These are phyloP conservation scores for Rhypophila decipiens DNA, from an alignment of 495 filamentous ascomycete species.

Conservation along the genomic window DNA sequence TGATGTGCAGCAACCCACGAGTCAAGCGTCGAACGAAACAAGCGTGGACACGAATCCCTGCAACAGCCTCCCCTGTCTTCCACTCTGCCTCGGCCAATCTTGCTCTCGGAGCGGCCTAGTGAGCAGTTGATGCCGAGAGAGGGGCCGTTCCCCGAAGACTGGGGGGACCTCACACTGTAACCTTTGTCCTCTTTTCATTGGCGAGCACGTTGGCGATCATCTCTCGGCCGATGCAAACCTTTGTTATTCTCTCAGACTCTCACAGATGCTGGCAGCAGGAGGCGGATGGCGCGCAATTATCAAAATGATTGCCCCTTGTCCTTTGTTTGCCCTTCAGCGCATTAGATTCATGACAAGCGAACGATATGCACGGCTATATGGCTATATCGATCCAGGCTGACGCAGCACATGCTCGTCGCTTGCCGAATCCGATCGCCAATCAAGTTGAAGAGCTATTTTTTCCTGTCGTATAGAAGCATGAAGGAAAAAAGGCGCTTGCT, in stretches of 20 bases:
- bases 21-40: constrained; percentile 25
- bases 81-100: constrained; percentile 23
- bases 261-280: background rate
- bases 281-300: too few relatives aligned
- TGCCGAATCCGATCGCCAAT: background rate
- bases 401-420: background rate
- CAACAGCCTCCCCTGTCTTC: constrained; percentile 1
- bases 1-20: constrained; percentile 32
- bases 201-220: background rate
- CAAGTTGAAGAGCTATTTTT: background rate
- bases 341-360: too few relatives aligned
- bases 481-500: too few relatives aligned
- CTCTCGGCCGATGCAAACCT: background rate
- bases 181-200: constrained; percentile 8
- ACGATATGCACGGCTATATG: background rate
- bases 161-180: constrained; percentile 18
- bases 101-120: constrained; percentile 9
- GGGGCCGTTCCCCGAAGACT: constrained; percentile 3
- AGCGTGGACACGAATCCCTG: constrained; percentile 16
- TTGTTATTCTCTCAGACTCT: background rate
- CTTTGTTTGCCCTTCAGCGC: too few relatives aligned
- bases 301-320: too few relatives aligned
- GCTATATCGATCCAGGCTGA: background rate
- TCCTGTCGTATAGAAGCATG: too few relatives aligned
- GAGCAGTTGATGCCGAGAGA: constrained; percentile 23